Conservation (phyloP, 495 filamentous ascomycete genomes). For the Penicillium odoratum region DNA sequence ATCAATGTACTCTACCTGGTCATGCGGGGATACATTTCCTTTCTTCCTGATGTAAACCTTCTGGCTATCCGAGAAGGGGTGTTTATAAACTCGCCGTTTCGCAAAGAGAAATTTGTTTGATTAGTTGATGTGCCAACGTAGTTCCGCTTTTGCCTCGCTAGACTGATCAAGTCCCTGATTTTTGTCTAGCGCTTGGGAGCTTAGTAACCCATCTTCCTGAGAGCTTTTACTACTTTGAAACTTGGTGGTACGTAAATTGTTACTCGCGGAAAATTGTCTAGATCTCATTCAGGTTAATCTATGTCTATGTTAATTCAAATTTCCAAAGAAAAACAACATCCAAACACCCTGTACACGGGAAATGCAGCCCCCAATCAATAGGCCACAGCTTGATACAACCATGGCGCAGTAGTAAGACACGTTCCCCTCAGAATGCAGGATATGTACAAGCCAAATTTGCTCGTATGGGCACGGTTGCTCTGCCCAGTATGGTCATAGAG, state of each 20-base stretch:
- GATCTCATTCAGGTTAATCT: constrained; percentile 27
- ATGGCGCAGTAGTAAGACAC: constrained; percentile 6
- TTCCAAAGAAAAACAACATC: constrained; percentile 12
- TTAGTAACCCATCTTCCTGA: background rate
- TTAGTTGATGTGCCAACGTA: background rate
- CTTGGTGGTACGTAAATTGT: background rate
- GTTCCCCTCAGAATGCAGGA: constrained; percentile 24
- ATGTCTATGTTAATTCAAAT: constrained; percentile 27
- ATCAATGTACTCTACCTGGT: constrained; percentile 47
- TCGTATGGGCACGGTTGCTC: constrained; percentile 15
- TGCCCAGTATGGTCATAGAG: constrained; percentile 19
- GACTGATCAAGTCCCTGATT: background rate
- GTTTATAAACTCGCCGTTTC: constrained; percentile 40
- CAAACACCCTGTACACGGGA: constrained; percentile 17
- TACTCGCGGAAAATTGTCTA: constrained; percentile 22
- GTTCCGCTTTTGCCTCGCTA: background rate
- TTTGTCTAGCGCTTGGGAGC: background rate
- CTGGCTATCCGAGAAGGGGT: constrained; percentile 21
- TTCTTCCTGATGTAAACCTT: constrained; percentile 22
- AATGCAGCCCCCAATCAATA: background rate
- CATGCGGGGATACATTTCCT: constrained; percentile 36
- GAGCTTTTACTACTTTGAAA: background rate
- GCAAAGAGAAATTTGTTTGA: constrained; percentile 13
- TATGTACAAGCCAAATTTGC: constrained; percentile 30
- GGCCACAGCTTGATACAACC: background rate